Evolutionary conservation across 2,329 filamentous ascomycete species (phyloP).

Genomic region (Fusarium sarcochroum): DNA sequence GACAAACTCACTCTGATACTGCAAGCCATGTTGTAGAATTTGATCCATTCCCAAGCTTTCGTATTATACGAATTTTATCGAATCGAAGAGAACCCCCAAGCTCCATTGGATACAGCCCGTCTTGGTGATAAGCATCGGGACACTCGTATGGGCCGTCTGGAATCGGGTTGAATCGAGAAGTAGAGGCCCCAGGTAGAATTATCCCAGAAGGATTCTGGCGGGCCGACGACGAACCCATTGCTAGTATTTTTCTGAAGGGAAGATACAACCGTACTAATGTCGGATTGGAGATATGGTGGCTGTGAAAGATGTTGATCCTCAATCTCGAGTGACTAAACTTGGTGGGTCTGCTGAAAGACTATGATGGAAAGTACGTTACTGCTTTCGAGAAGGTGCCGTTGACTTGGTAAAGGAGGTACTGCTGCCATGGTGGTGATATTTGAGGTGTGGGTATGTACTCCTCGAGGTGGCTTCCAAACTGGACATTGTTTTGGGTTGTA

Average conservation of each 20-base stretch:
- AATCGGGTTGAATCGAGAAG: neutral
- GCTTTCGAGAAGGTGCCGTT: neutral
- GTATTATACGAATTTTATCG: neutral
- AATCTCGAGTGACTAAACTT: neutral
- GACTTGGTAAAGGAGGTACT: neutral
- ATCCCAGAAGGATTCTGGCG: neutral
- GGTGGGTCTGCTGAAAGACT: neutral
- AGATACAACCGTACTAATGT: neutral
- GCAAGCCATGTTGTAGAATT: constrained; percentile 8
- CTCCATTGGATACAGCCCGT: neutral
- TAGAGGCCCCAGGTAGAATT: neutral
- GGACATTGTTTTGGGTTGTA: neutral
- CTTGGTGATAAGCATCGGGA: neutral
- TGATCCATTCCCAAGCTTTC: neutral
- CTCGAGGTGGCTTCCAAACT: neutral
- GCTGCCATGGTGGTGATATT: neutral
- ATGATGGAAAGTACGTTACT: neutral
- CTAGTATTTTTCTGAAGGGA: neutral
- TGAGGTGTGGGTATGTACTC: no score
- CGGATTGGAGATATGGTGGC: neutral
- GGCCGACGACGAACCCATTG: neutral
- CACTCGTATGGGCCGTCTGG: neutral
- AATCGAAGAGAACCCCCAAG: neutral
- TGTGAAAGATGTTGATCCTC: neutral
- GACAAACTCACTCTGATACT: neutral